These are phyloP conservation scores for Earliella scabrosa DNA, from an alignment of 1,284 basidiomycete species.

Conservation along the genomic window DNA sequence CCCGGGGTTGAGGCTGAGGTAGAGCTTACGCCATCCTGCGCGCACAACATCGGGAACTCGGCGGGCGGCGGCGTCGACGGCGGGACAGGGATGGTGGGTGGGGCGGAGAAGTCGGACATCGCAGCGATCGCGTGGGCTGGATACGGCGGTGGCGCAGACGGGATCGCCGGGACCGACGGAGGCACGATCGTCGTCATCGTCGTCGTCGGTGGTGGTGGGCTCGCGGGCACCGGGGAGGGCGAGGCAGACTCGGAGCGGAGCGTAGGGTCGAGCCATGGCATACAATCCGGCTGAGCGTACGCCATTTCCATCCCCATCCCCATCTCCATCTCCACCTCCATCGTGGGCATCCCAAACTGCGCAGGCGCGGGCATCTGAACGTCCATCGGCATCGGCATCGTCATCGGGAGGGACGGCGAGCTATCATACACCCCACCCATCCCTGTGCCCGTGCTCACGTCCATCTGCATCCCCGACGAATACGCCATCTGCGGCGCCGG, in stretches of 20 bases:
- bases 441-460: not conserved
- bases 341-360: not conserved
- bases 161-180: not conserved
- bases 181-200: not conserved
- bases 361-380: not conserved
- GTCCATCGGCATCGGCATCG: not conserved
- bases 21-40: too few species aligned
- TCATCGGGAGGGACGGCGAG: not conserved
- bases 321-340: too few species aligned
- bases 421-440: not conserved
- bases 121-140: too few species aligned
- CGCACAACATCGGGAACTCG: too few species aligned
- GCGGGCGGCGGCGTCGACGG: too few species aligned
- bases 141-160: too few species aligned
- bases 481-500: conserved; percentile 4
- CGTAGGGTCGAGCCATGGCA: conserved; percentile 26
- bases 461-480: not conserved
- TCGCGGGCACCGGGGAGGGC: conserved; percentile 7
- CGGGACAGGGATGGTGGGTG: too few species aligned
- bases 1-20: not conserved
- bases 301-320: too few species aligned
- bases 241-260: conserved; percentile 11
- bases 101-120: too few species aligned
- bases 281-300: not conserved
- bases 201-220: not conserved